phyloP scores from a whole-genome alignment of 148 eudicot species.

The Rhododendron williamsianum region DNA sequence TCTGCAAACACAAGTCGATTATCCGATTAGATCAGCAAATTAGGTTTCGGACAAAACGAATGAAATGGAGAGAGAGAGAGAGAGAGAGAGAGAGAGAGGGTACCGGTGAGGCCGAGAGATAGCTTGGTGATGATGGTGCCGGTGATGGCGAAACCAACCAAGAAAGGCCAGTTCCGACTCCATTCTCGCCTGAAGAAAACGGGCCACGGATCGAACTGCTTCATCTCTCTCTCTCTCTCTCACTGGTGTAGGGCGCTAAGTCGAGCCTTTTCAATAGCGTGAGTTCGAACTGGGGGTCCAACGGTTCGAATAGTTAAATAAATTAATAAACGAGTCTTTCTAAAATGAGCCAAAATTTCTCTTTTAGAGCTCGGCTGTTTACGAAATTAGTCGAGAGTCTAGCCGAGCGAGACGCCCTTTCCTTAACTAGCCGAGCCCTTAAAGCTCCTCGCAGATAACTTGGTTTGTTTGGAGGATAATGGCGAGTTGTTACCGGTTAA shows the following conservation, averaged over 20 bases:
- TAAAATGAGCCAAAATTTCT: no score
- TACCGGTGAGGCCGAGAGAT: constrained; percentile 23
- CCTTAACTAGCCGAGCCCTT: no score
- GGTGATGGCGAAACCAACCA: constrained; percentile 22
- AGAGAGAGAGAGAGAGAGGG: background rate
- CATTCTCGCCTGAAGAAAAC: constrained; percentile 20
- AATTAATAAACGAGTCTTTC: no score
- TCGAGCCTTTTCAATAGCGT: no score
- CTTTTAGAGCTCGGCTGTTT: no score
- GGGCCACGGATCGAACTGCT: constrained; percentile 20
- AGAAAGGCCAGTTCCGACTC: constrained; percentile 21
- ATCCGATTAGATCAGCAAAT: background rate
- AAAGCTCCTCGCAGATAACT: no score
- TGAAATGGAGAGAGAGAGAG: background rate
- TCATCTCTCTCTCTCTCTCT: constrained; percentile 10
- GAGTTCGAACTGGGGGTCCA: no score
- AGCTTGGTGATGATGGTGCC: constrained; percentile 18
- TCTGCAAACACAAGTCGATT: constrained; percentile 29
- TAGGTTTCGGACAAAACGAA: background rate
- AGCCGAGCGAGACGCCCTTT: no score
- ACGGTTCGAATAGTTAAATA: no score
- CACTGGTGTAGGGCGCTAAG: background rate
- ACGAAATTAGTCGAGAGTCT: no score
- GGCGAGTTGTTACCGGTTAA: no score
- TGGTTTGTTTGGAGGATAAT: no score